These are phyloP conservation scores for Cladosporium oxysporum DNA, from an alignment of 2,329 filamentous ascomycete species.

Conservation along the genomic window DNA sequence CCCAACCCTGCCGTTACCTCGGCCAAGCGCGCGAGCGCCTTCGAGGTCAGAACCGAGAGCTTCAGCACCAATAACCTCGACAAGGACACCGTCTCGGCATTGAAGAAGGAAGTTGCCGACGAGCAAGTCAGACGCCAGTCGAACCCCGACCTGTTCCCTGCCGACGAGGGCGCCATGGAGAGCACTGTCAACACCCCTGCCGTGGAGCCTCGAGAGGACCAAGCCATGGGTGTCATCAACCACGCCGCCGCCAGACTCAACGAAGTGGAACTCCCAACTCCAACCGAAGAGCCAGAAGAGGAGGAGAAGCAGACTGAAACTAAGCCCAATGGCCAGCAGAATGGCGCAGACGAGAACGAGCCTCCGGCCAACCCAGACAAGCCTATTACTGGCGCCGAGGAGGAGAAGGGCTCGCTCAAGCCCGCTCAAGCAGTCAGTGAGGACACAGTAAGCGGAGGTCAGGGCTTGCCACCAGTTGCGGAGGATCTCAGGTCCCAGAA, in stretches of 20 bases:
- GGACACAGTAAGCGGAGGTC: conserved; percentile 41
- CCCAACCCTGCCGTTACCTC: conserved; percentile 16
- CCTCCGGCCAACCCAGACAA: conserved; percentile 49
- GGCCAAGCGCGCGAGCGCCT: conserved; percentile 18
- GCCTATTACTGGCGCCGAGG: conserved; percentile 44
- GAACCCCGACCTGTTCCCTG: conserved; percentile 40
- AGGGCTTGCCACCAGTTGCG: conserved; percentile 38
- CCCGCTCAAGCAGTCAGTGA: conserved; percentile 43
- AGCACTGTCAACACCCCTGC: conserved; percentile 38
- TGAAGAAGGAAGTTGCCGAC: conserved; percentile 44
- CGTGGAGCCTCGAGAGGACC: conserved; percentile 32
- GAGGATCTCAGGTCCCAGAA: conserved; percentile 31
- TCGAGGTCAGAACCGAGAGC: conserved; percentile 35
- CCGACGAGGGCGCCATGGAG: conserved; percentile 46
- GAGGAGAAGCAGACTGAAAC: conserved; percentile 2
- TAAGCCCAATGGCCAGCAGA: neutral
- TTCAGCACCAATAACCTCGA: conserved; percentile 43
- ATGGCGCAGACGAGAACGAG: conserved; percentile 25
- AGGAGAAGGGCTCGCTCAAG: conserved; percentile 43
- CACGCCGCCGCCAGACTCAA: conserved; percentile 15
- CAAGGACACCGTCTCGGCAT: conserved; percentile 37
- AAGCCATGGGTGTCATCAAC: conserved; percentile 25
- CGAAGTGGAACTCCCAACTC: conserved; percentile 5
- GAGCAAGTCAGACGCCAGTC: conserved; percentile 44
- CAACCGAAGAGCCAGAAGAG: conserved; percentile 22